Evolutionary conservation across 495 filamentous ascomycete genomes (phyloP), one percentile per base, ranked within the genome.

Genomic region (Daldinia vernicosa): DNA sequence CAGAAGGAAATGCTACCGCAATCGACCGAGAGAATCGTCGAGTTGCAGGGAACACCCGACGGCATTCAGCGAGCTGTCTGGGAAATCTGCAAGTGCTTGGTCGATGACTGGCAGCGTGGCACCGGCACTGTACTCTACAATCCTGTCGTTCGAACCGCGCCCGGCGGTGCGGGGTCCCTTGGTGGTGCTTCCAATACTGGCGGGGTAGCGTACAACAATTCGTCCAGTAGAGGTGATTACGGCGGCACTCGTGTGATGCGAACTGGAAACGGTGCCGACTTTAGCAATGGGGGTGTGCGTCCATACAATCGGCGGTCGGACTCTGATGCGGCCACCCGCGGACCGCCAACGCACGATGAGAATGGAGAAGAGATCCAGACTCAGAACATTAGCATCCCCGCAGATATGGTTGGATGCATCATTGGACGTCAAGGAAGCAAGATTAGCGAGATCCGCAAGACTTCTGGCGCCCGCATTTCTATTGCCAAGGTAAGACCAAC

Each of bases 1-100:
- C 94, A 98, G 79, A 99, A 99, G 83, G 95, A 99, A 76, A 98
- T 99, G 95, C 90, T 98, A 33, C 95, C 95, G 27, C 95, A 98
- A 79, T 99, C 95, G 12, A 99, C 95, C n/a, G 95, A 99, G 82
- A 91, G 95, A 52, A 92, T 99, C 71, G 96, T 99, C 60, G 96
- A 98, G 78, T 92, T 99, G 56, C 92, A 95, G 78, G 95, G 95
- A 74, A 93, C 90, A 6, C 92, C 95, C 30, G 93, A 95, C 35
- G 94, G 95, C 51, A 94, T 99, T 74, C 92, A 97, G 79, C 92
- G 93, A 80, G 96, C 95, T 59, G 84, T 95, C 45, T 98, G 95
- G 96, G 95, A 99, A 78, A 99, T 99, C 70, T 95, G 93, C 81
- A 99, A 98, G 83, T 98, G 96, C 80, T 86, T 99, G 72, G 91